Base-by-base conservation (phyloP, 208 protist species). In the Wallacemonas rigidus region DNA sequence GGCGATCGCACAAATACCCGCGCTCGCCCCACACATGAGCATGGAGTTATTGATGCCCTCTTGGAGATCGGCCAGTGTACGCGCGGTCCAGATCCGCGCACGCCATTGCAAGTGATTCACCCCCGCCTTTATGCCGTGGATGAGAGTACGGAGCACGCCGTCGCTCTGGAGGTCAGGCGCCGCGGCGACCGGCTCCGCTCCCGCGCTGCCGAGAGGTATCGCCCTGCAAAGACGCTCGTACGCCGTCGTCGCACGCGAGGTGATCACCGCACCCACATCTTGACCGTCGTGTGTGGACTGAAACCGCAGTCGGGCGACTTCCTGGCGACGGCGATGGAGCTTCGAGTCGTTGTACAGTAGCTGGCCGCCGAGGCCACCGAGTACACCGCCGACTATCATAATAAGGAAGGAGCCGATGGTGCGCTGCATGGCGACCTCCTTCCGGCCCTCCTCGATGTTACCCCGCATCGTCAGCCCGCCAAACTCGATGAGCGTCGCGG, bases 21-120 rank as follows among this genome's bases (percentile, higher is more conserved):
- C 82, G 47, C 85, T 90, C 14, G 79, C 76, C 1, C 88, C 88
- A 58, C 85, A 90, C 85, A 90, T 90, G 47, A 88, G 63, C 63
- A 83, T 82, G 14, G 40, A 55, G 41, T 81, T 54, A 63, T 79
- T 78, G 15, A 77, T 55, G 26, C 55, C 47, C 75, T 80, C 78
- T 45, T 90, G 79, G 9, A 81, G 53, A 12, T 75, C 68, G 9
- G 75, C 75, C 26, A 57, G 53, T 7, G 79, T 47, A 4, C 44
- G 43, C n/a, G 69, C 77, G 38, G 69, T 74, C 67, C 69, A 84
- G 9, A 67, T 58, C 1, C 58, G 44, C 39, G 51, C n/a, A 7
- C 54, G 44, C 44, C 57, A 67, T 53, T 15, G 40, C 51, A 17
- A 62, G 26, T 58, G 63, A 45, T 79, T 43, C 17, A 67, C 15